A percentile compares a stretch with the other conserved stretches of the same genome.
phyloP scores from a whole-genome alignment of 2,329 filamentous ascomycete species.

The Aspergillus aculeatinus region DNA sequence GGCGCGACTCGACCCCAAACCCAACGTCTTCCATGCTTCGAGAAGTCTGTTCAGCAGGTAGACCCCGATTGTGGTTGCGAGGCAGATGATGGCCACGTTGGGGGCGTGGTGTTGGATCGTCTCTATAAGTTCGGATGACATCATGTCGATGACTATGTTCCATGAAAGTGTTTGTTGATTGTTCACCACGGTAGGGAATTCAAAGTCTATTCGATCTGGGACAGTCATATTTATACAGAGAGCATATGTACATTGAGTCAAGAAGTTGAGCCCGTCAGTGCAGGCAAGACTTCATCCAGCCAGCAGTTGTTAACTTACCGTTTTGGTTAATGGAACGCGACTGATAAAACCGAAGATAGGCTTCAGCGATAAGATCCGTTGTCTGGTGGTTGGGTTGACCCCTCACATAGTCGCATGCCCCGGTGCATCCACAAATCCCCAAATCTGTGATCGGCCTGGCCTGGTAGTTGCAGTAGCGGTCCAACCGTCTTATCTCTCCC shows the following conservation, averaged over 20 bases:
- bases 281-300: background rate
- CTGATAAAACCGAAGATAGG: background rate
- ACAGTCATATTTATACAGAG: background rate
- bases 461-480: background rate
- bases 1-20: background rate
- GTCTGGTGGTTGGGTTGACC: background rate
- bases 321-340: conserved; percentile 33
- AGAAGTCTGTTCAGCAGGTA: conserved; percentile 28
- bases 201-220: no score
- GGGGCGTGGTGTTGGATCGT: conserved; percentile 18
- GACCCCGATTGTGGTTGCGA: conserved; percentile 31
- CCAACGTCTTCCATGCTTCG: conserved; percentile 26
- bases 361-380: background rate
- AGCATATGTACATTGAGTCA: background rate
- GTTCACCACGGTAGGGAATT: background rate
- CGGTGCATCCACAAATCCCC: background rate
- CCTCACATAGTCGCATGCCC: background rate
- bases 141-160: background rate
- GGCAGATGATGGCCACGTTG: conserved; percentile 30
- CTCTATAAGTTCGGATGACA: conserved; percentile 8
- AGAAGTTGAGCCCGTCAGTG: background rate
- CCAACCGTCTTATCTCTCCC: conserved; percentile 13
- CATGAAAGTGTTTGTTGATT: no score
- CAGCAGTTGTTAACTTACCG: conserved; percentile 18
- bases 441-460: background rate